Percentiles rank a stretch among this genome's conserved stretches.
phyloP scores from a whole-genome alignment of 495 filamentous ascomycete species.

The Haplographium delicatum region DNA sequence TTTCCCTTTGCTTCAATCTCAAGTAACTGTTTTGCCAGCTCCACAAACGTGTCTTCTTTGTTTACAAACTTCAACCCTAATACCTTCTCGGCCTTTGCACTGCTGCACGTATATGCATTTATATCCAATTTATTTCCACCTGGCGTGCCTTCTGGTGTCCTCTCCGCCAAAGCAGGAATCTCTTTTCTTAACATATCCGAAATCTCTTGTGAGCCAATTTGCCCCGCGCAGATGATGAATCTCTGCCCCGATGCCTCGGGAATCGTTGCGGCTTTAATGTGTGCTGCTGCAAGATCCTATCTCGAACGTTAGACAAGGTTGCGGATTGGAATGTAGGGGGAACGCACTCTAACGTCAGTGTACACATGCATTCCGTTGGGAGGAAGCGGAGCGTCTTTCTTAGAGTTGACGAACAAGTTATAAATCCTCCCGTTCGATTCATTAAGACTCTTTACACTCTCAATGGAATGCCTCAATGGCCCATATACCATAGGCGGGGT shows the following conservation, averaged over 20 bases:
- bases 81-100: constrained; percentile 8
- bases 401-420: constrained; percentile 11
- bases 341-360: constrained; percentile 16
- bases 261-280: constrained; percentile 7
- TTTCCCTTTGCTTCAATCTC: constrained; percentile 13
- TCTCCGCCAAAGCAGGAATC: constrained; percentile 9
- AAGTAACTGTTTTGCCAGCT: constrained; percentile 16
- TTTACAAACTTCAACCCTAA: constrained; percentile 9
- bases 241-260: constrained; percentile 14
- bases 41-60: constrained; percentile 18
- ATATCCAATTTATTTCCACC: constrained; percentile 3
- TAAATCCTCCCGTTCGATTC: constrained; percentile 14
- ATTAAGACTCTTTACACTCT: constrained; percentile 11
- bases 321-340: too few species aligned
- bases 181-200: constrained; percentile 10
- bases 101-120: constrained; percentile 15
- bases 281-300: constrained; percentile 14
- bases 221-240: constrained; percentile 15
- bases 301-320: too few species aligned
- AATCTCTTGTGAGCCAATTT: constrained; percentile 12
- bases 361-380: constrained; percentile 18
- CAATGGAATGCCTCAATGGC: constrained; percentile 8
- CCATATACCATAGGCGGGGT: constrained; percentile 19
- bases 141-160: constrained; percentile 9
- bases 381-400: constrained; percentile 4